Percentiles rank a stretch among this genome's conserved stretches.
Conservation (phyloP, 208 protist genomes). For the Vickermania spadyakhi region DNA sequence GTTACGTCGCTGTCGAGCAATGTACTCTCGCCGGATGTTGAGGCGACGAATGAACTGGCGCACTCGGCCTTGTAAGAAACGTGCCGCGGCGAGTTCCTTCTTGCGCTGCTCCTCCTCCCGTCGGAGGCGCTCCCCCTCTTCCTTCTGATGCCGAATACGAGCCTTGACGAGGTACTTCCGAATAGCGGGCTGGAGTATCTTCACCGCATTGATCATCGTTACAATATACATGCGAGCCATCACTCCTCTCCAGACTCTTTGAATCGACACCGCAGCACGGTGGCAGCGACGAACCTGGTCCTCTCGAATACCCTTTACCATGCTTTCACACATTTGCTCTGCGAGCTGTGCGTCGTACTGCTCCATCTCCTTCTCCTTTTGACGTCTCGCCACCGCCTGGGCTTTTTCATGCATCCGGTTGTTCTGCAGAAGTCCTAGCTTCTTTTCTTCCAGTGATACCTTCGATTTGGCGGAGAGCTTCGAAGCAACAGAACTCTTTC, state of each 20-base stretch:
- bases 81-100: constrained; percentile 25
- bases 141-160: constrained; percentile 21
- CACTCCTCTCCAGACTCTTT: constrained; percentile 70
- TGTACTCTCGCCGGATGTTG: constrained; percentile 43
- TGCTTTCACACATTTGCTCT: constrained; percentile 53
- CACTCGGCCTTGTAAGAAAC: constrained; percentile 50
- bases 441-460: neutral
- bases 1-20: constrained; percentile 28
- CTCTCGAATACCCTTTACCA: constrained; percentile 58
- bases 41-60: constrained; percentile 64
- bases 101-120: constrained; percentile 20
- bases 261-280: constrained; percentile 49
- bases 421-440: constrained; percentile 7
- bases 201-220: constrained; percentile 30
- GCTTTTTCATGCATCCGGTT: constrained; percentile 14
- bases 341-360: constrained; percentile 42
- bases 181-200: constrained; percentile 44
- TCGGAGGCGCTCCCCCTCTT: constrained; percentile 26
- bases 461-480: neutral
- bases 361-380: constrained; percentile 39
- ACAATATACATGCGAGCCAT: constrained; percentile 48
- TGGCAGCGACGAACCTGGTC: constrained; percentile 42
- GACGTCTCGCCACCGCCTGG: constrained; percentile 10
- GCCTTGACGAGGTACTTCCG: constrained; percentile 42
- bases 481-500: neutral